Evolutionary conservation across 106 monocot species (phyloP), one percentile per base, ranked within the genome.

Genomic region (Phalaenopsis aphrodite): DNA sequence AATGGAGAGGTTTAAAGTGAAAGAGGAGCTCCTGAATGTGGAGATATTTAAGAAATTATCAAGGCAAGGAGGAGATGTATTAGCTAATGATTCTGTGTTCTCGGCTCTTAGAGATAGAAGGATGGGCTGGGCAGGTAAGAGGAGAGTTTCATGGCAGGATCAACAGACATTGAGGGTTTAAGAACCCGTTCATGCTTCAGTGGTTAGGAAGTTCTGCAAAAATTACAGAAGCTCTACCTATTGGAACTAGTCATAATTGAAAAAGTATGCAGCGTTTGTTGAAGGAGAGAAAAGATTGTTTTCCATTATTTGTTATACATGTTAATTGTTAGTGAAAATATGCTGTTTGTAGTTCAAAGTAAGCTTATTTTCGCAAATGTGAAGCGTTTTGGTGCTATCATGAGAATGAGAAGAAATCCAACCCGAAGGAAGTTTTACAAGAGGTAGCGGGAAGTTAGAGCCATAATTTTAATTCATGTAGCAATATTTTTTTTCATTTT

Each of bases 101-200:
- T 80, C 83, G 1, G 41, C 85, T 17, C 90, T 84, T 56, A 84
- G 88, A 75, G 86, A 86, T 52, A 12, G 12, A 10, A 2, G 52
- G 52, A 52, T 52, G 3, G 52, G 52, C 12, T 52, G 12, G 12
- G 14, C 12, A 14, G 52, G 12, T 12, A 15, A 52, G 12, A 52
- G 52, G 52, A 52, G 6, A 6, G 43, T 45, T 6, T 45, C 43
- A 45, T 45, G 43, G 43, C 43, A 45, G 6, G 92, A 90, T 85
- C 90, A 86, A n/a, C 88, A 90, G 23, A 89, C 86, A 57, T 79
- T 93, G 77, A 86, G 83, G 83, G 90, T 93, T 49, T 93, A 77
- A 77, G 45, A 30, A 21, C 52, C 7, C 10, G 3, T 52, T 10
- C 52, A 45, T 1, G 57, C 4, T 57, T 39, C 21, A 69, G 15